Percentiles rank a stretch among this genome's conserved stretches.
These are phyloP conservation scores for Ophiostoma tasmaniense DNA, from an alignment of 2,329 filamentous ascomycete genomes.

Conservation along the genomic window DNA sequence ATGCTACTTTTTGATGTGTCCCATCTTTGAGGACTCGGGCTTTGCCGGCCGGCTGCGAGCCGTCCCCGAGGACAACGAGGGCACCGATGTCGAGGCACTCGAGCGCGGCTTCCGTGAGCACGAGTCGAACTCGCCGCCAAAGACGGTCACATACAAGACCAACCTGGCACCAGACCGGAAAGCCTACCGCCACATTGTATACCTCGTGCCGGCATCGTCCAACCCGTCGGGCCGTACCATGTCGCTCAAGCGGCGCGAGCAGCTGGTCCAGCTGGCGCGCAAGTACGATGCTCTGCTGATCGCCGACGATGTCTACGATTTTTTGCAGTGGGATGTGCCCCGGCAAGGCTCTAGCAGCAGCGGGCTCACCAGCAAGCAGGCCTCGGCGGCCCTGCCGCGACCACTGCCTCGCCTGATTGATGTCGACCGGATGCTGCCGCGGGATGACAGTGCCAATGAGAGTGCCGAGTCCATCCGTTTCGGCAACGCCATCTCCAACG, in stretches of 20 bases:
- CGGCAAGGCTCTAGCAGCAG: background rate
- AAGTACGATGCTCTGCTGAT: constrained; percentile 74
- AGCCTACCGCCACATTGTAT: constrained; percentile 79
- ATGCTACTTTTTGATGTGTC: constrained; percentile 74
- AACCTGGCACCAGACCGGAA: constrained; percentile 54
- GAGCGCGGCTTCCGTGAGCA: constrained; percentile 31
- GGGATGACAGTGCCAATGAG: constrained; percentile 26
- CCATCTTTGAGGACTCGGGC: constrained; percentile 76
- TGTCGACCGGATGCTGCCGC: constrained; percentile 59
- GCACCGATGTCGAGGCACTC: constrained; percentile 60
- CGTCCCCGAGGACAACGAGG: constrained; percentile 69
- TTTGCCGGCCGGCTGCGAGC: constrained; percentile 59
- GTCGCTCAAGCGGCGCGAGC: constrained; percentile 56
- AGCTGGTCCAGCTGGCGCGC: constrained; percentile 67
- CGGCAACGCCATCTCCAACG: constrained; percentile 77
- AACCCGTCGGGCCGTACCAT: constrained; percentile 85
- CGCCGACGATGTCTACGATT: constrained; percentile 89
- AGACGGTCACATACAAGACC: constrained; percentile 10
- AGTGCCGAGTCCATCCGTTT: constrained; percentile 41
- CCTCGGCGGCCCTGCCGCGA: constrained; percentile 27
- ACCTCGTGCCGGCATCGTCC: constrained; percentile 77
- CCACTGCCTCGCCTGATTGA: constrained; percentile 67
- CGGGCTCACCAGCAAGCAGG: constrained; percentile 9
- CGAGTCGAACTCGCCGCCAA: background rate
- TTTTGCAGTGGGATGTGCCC: constrained; percentile 64